Conservation (phyloP, 305 asterid species). For the Solanum hybrid region DNA sequence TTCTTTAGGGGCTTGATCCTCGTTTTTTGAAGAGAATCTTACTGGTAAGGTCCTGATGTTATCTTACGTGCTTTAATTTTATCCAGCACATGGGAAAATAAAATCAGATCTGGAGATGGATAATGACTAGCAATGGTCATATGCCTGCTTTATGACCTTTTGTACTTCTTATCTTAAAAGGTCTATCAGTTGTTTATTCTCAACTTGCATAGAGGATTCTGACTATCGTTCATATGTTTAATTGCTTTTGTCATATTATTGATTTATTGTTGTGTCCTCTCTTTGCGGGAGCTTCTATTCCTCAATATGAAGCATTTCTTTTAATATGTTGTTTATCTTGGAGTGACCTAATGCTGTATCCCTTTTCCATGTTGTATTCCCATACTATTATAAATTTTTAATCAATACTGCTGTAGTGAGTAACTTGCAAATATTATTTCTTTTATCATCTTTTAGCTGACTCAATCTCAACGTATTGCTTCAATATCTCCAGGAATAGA, state of each 20-base stretch:
- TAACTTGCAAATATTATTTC: neutral
- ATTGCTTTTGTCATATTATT: neutral
- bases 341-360: neutral
- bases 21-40: neutral
- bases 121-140: neutral
- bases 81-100: neutral
- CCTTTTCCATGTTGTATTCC: neutral
- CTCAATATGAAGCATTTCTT: neutral
- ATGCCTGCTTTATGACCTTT: neutral
- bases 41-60: neutral
- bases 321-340: neutral
- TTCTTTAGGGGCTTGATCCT: neutral
- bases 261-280: neutral
- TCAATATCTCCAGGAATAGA: slow-evolving; percentile 47
- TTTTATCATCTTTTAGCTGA: neutral
- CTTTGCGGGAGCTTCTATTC: neutral
- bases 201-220: neutral
- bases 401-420: neutral
- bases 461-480: neutral
- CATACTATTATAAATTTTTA: neutral
- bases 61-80: neutral
- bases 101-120: neutral
- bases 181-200: neutral
- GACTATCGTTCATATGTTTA: neutral
- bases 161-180: neutral